Evolutionary conservation across 106 monocot genomes (phyloP), one percentile per base, ranked within the genome.

Genomic region (Vanilla planifolia): DNA sequence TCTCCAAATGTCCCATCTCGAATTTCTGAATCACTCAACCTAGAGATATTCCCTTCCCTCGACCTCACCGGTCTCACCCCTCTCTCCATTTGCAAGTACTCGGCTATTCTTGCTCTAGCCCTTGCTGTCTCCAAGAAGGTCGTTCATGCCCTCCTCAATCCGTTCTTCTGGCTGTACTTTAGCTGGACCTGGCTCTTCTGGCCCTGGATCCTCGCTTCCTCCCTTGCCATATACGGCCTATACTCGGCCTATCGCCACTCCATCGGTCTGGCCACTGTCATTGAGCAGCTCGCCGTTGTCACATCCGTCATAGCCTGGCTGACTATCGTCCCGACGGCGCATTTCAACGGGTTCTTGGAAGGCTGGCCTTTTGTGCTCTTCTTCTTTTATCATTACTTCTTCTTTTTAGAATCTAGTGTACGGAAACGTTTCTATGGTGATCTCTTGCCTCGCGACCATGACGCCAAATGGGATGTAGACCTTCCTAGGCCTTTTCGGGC

Each of bases 111-210:
- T 55, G 65, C 78, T 26, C 15, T 79, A 30, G 51, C 72, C 35
- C 4, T 81, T 63, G 59, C 75, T 39, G 72, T 60, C 44, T 40
- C 57, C 25, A 85, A 61, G 62, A 63, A 32, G 50, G 24, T 51
- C 15, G 22, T 34, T 32, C n/a, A 47, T 46, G 17, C 63, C 24
- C 43, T 81, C 43, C 27, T 71, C 36, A 68, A 42, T 69, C 85
- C 89, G 5, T 90, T 90, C 76, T 85, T 85, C 79, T 90, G 89
- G 89, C 69, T 63, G 14, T 90, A 90, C 71, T 85, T 85, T 69
- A 81, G 81, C 68, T 76, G 64, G 65, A 64, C 78, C 16, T 90
- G 89, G 89, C 8, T 85, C 55, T 90, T 85, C 78, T 90, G 79
- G 78, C 89, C 89, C 3, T 81, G 78, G 76, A 37, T 71, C 27